A percentile compares a stretch with the other conserved stretches of the same genome.
These are phyloP conservation scores for Boletus reticuloceps DNA, from an alignment of 768 basidiomycete species.

Conservation along the genomic window DNA sequence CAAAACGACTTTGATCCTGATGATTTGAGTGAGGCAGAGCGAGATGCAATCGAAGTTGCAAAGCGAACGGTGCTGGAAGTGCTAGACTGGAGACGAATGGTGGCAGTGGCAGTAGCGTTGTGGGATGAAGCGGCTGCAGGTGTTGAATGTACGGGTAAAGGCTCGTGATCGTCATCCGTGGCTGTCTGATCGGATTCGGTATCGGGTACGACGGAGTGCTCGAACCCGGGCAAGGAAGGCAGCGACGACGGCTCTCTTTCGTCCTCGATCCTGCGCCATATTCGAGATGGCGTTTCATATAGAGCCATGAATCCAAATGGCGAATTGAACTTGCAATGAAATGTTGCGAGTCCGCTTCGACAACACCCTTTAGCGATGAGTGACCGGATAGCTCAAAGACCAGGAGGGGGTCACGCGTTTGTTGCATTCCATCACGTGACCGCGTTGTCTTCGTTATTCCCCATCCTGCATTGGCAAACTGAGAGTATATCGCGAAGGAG, in stretches of 20 bases:
- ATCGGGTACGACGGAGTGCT: conserved; percentile 52
- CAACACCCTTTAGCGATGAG: background rate
- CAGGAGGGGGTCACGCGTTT: background rate
- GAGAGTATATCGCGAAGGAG: too few relatives aligned
- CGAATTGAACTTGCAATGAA: conserved; percentile 1
- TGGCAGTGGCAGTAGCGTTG: conserved; percentile 40
- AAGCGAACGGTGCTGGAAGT: conserved; percentile 49
- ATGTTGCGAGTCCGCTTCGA: background rate
- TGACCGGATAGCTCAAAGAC: background rate
- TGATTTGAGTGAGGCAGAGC: conserved; percentile 34
- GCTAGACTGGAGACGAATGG: conserved; percentile 50
- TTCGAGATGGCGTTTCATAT: conserved; percentile 80
- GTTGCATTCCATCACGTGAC: background rate
- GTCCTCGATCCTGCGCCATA: conserved; percentile 83
- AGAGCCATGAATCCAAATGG: conserved; percentile 37
- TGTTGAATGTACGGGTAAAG: conserved; percentile 64
- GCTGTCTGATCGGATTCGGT: conserved; percentile 35
- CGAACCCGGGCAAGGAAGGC: conserved; percentile 71
- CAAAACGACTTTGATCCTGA: conserved; percentile 37
- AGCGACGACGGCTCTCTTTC: conserved; percentile 78
- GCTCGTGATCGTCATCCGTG: conserved; percentile 41
- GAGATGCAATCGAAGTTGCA: conserved; percentile 50
- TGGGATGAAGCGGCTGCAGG: conserved; percentile 53
- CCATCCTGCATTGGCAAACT: too few relatives aligned
- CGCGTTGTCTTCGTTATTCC: background rate